Evolutionary conservation across 202 grass and related monocot species (phyloP).

Genomic region (Musa balbisiana): DNA sequence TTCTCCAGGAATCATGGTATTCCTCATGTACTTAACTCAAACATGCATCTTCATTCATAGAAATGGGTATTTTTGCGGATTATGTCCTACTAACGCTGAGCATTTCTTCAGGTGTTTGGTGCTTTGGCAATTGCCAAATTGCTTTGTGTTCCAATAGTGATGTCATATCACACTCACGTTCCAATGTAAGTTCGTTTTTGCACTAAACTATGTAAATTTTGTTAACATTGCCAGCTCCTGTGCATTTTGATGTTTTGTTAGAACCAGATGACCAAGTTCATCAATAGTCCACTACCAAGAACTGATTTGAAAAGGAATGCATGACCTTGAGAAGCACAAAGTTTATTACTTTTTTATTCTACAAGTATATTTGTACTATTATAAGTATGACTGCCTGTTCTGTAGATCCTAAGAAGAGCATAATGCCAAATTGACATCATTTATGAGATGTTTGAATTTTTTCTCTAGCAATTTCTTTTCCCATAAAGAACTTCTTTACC

Average conservation of each 20-base stretch:
- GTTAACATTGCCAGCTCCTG: not conserved
- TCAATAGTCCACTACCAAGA: not conserved
- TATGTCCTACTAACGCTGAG: not conserved
- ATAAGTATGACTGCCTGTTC: too few species aligned
- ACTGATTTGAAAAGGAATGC: not conserved
- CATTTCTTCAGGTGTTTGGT: constrained; percentile 54
- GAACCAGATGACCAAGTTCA: not conserved
- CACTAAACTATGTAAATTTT: not conserved
- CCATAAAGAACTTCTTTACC: too few species aligned
- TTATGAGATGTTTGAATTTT: too few species aligned
- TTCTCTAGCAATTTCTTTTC: too few species aligned
- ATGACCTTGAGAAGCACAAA: not conserved
- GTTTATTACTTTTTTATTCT: not conserved
- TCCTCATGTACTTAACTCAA: constrained; percentile 13
- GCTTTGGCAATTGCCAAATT: constrained; percentile 63
- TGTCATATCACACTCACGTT: constrained; percentile 82
- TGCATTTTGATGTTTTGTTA: not conserved
- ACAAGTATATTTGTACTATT: too few species aligned
- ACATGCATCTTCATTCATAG: not conserved
- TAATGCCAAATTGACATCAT: too few species aligned
- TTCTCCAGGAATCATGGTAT: constrained; percentile 73
- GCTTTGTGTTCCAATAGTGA: constrained; percentile 56
- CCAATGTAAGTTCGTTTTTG: constrained; percentile 38
- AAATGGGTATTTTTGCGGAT: not conserved
- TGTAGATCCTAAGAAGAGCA: too few species aligned